These are phyloP conservation scores for Globisporangium spiculum DNA, from an alignment of 352 stramenopile species.

Conservation along the genomic window DNA sequence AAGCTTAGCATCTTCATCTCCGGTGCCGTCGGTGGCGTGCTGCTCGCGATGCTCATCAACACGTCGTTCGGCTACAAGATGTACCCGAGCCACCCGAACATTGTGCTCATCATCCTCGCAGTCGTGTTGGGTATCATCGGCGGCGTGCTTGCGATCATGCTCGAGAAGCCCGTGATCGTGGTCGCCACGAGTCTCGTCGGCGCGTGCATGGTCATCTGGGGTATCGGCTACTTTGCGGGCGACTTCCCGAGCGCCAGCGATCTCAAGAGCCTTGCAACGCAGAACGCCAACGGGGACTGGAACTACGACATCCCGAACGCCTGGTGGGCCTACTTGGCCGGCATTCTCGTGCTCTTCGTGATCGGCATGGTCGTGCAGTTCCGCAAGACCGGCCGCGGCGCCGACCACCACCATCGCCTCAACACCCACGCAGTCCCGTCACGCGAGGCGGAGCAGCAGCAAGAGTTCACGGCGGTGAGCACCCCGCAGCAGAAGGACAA, in stretches of 20 bases:
- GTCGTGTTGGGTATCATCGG: slow-evolving; percentile 36
- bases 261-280: slow-evolving; percentile 37
- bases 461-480: slow-evolving; percentile 5
- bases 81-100: slow-evolving; percentile 45
- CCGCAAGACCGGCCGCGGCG: slow-evolving; percentile 39
- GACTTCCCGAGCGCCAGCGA: slow-evolving; percentile 52
- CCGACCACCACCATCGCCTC: slow-evolving; percentile 11
- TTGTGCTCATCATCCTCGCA: slow-evolving; percentile 48
- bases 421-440: slow-evolving; percentile 8
- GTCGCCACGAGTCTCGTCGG: slow-evolving; percentile 51
- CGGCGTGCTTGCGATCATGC: slow-evolving; percentile 37
- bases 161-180: slow-evolving; percentile 58
- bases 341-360: slow-evolving; percentile 50
- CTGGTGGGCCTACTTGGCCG: slow-evolving; percentile 58
- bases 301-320: slow-evolving; percentile 52
- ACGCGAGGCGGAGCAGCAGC: not conserved
- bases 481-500: slow-evolving; percentile 7
- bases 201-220: slow-evolving; percentile 45
- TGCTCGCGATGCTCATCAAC: slow-evolving; percentile 46
- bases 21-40: slow-evolving; percentile 43
- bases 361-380: slow-evolving; percentile 63
- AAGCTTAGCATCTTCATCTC: slow-evolving; percentile 53
- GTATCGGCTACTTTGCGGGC: slow-evolving; percentile 63
- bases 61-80: slow-evolving; percentile 58
- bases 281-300: slow-evolving; percentile 37